phyloP scores from a whole-genome alignment of 208 protist genomes.

The Herpetomonas muscarum region DNA sequence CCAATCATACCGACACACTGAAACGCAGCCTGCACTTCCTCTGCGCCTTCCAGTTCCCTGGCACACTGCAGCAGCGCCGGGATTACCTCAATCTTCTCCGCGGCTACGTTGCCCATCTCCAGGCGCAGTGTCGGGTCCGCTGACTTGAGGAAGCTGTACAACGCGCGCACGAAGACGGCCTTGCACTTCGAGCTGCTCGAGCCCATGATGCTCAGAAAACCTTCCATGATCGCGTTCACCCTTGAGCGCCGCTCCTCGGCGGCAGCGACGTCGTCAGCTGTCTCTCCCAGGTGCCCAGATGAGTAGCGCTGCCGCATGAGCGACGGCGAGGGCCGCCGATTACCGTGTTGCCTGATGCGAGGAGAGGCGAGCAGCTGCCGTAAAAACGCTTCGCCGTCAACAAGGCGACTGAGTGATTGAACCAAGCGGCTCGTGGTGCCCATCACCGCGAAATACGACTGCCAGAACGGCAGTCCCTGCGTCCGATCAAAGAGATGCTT shows the following conservation, averaged over 20 bases:
- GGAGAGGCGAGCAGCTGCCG: no score
- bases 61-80: constrained; percentile 62
- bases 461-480: constrained; percentile 37
- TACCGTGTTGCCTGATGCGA: background rate
- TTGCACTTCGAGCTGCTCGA: constrained; percentile 72
- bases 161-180: constrained; percentile 63
- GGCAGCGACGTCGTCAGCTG: background rate
- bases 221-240: constrained; percentile 19
- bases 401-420: constrained; percentile 9
- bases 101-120: constrained; percentile 51
- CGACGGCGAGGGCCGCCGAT: background rate
- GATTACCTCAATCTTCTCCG: constrained; percentile 35
- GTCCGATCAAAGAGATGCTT: background rate
- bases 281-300: background rate
- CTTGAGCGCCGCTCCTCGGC: constrained; percentile 1
- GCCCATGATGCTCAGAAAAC: constrained; percentile 68
- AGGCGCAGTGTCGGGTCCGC: constrained; percentile 28
- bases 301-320: background rate
- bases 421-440: constrained; percentile 47
- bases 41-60: constrained; percentile 33
- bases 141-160: constrained; percentile 57
- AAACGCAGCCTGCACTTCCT: constrained; percentile 56
- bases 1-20: constrained; percentile 73
- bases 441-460: constrained; percentile 60
- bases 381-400: background rate